Base-by-base conservation (phyloP, 306 rosid species). In the Arachis stenosperma region DNA sequence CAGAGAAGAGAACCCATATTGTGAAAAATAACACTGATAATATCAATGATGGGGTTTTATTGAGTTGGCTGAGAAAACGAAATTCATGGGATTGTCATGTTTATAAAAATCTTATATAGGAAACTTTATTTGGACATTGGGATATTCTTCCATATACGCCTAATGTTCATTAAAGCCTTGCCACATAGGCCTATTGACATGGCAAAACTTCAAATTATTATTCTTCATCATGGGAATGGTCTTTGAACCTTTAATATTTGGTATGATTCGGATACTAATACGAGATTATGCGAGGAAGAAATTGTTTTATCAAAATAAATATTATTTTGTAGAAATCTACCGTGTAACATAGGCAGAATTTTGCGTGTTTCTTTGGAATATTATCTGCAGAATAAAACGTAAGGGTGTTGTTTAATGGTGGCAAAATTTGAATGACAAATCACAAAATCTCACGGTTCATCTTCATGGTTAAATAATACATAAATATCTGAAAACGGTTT, bases 41-140 rank as follows among this genome's bases (percentile, higher is more conserved):
- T 61, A 27, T 36, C 0, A 13, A 65, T 48, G 61, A 48, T 37
- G 56, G 13, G 29, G 48, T 64, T 52, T 52, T 13, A 55, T 59
- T 72, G 48, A 67, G 15, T 74, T 48, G 85, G 76, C 88, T 80
- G 83, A 84, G 85, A 88, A 81, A 86, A 81, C 84, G 0, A 57
- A 66, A 65, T 53, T 74, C 37, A 56, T 47, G 17, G 8, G 12
- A 44, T 27, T 74, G 13, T 27, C 11, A 74, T 63, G n/a, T 27
- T 41, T 17, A 62, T 41, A 14, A 75, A 60, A 75, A 60, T 42
- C 37, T 44, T 60, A 14, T 33, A 33, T 33, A 75, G 59, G 3
- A 6, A 58, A 63, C 6, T 41, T 47, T 52, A 63, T 8, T 33
- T 42, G 9, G 6, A 11, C 37, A 40, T 9, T 22, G 55, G 75